These are phyloP conservation scores for Zygnema circumcarinatum DNA, from an alignment of 139 green algal genomes.

Conservation along the genomic window DNA sequence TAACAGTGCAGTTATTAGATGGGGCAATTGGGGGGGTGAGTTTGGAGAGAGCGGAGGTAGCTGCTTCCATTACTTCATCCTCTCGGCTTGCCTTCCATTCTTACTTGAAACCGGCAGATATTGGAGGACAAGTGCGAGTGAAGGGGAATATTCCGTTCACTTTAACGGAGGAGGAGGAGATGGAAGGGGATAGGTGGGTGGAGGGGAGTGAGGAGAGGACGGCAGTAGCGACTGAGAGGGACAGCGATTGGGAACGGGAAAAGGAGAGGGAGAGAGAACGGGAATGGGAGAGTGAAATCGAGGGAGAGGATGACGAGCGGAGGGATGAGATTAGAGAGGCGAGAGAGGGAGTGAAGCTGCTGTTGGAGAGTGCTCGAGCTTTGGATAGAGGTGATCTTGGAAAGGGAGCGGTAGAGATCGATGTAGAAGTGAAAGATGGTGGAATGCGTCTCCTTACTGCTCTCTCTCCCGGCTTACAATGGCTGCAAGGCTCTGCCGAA, in stretches of 20 bases:
- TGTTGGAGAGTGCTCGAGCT: slow-evolving; percentile 11
- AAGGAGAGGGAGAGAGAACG: slow-evolving; percentile 25
- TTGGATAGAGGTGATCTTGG: slow-evolving; percentile 26
- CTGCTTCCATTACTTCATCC: slow-evolving; percentile 20
- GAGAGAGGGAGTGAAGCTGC: slow-evolving; percentile 25
- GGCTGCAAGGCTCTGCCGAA: slow-evolving; percentile 60
- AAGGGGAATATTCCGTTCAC: slow-evolving; percentile 48
- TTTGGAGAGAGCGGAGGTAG: slow-evolving; percentile 50
- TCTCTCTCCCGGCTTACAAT: slow-evolving; percentile 51
- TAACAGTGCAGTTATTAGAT: slow-evolving; percentile 50
- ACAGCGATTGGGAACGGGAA: background rate
- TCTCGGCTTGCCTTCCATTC: slow-evolving; percentile 49
- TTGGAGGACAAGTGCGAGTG: slow-evolving; percentile 37
- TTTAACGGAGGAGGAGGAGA: slow-evolving; percentile 4
- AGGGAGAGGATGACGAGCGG: slow-evolving; percentile 15
- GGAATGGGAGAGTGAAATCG: slow-evolving; percentile 12
- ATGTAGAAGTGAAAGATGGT: slow-evolving; percentile 60
- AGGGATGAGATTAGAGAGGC: slow-evolving; percentile 29
- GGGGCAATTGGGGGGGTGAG: slow-evolving; percentile 36
- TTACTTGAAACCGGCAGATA: slow-evolving; percentile 32
- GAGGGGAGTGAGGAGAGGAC: slow-evolving; percentile 9
- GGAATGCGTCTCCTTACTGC: slow-evolving; percentile 63
- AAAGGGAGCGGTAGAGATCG: slow-evolving; percentile 50
- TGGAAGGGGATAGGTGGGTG: background rate
- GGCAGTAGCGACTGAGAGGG: slow-evolving; percentile 1